Evolutionary conservation across 208 protist genomes (phyloP), one percentile per base, ranked within the genome.

Genomic region (Wallacemonas sp.): DNA sequence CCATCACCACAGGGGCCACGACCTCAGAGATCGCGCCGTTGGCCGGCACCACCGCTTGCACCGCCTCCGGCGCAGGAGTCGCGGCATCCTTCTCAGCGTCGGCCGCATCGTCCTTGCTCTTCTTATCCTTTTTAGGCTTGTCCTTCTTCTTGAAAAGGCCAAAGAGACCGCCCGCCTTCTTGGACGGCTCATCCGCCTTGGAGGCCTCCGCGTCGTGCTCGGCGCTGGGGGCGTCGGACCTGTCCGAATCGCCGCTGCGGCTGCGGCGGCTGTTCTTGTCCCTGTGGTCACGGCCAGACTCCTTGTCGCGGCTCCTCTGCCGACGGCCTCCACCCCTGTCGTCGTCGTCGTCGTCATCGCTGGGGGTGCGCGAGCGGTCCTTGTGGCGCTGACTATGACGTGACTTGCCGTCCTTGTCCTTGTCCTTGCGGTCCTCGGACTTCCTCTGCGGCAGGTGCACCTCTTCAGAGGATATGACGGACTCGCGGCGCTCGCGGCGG

Each of bases 101-200:
- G n/a, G n/a, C n/a, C n/a, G n/a, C n/a, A n/a, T n/a, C n/a, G 26
- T 42, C 48, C 18, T 54, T 66, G 1, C 8, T 20, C 5, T 38
- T 52, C 33, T 61, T 65, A 33, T 70, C 65, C 23, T 62, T 49
- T 23, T 70, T 59, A 23, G 57, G 50, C 25, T 44, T 62, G 14
- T 62, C 65, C 28, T 61, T 65, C 57, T 61, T 65, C 3, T 16
- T 5, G 49, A 66, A 69, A 14, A 59, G 22, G 26, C 64, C 41
- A 39, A 69, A 52, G 14, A 69, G 54, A 26, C 64, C 64, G 38
- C 64, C 44, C 8, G 49, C 4, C 25, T 48, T 63, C 25, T 48
- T 44, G 3, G 32, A 20, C 7, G 57, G 28, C 38, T 20, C 22
- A 5, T 32, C 46, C 25, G 45, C 12, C 7, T 59, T 59, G 52